Percentiles rank a stretch among this genome's conserved stretches.
Evolutionary conservation across 768 basidiomycete genomes (phyloP).

Genomic region (Termitomyces bulborhizus): DNA sequence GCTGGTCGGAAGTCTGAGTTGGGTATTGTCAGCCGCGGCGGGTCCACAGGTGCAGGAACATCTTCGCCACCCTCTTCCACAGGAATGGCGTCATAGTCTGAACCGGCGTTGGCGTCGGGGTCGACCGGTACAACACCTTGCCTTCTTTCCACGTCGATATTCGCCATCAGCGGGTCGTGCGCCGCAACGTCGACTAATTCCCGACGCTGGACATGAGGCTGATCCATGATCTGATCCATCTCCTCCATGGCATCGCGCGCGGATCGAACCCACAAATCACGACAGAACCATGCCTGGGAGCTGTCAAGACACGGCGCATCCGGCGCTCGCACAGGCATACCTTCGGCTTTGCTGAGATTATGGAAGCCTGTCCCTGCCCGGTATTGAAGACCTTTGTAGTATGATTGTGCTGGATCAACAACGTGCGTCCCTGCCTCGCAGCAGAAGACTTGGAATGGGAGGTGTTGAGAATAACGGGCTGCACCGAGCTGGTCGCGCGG

Average conservation of each 20-base stretch:
- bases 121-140: conserved; percentile 33
- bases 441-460: conserved; percentile 98
- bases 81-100: conserved; percentile 85
- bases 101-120: conserved; percentile 76
- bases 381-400: conserved; percentile 87
- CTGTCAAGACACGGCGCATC: conserved; percentile 92
- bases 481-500: conserved; percentile 84
- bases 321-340: conserved; percentile 51
- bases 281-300: conserved; percentile 96
- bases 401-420: conserved; percentile 92
- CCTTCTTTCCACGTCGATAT: conserved; percentile 18
- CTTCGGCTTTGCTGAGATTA: conserved; percentile 65
- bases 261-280: conserved; percentile 92
- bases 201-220: conserved; percentile 21
- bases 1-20: conserved; percentile 87
- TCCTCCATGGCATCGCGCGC: conserved; percentile 73
- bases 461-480: conserved; percentile 79
- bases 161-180: conserved; percentile 26
- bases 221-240: conserved; percentile 31
- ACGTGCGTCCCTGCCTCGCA: conserved; percentile 98
- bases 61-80: conserved; percentile 48
- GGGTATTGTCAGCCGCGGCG: conserved; percentile 56
- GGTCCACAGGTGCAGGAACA: conserved; percentile 30
- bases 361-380: conserved; percentile 78
- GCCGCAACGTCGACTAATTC: conserved; percentile 28